Evolutionary conservation across 2,329 filamentous ascomycete genomes (phyloP).

Genomic region (Nothopassalora personata): DNA sequence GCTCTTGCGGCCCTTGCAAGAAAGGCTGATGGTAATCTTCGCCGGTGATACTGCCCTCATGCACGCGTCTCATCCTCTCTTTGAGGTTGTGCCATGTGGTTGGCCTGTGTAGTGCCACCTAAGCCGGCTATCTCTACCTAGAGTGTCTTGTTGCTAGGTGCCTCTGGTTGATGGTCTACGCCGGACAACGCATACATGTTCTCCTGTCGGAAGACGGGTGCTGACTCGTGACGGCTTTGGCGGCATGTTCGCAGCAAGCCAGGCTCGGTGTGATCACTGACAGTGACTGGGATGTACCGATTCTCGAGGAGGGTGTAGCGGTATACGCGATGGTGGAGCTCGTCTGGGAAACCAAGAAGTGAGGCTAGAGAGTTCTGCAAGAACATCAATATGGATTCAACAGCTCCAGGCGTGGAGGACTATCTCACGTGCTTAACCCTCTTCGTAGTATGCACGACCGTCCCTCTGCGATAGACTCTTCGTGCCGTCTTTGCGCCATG

Average conservation of each 20-base stretch:
- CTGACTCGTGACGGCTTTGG: constrained; percentile 38
- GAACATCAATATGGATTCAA: too few relatives aligned
- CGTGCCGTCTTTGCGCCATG: too few relatives aligned
- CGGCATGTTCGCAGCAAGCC: constrained; percentile 42
- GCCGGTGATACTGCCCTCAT: neutral
- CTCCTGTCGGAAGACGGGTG: constrained; percentile 42
- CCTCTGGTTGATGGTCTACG: neutral
- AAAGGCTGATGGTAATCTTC: neutral
- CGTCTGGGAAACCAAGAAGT: constrained; percentile 33
- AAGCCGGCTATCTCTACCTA: too few relatives aligned
- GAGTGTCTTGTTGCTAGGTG: too few relatives aligned
- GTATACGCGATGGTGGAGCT: constrained; percentile 44
- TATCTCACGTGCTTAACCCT: too few relatives aligned
- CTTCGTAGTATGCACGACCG: too few relatives aligned
- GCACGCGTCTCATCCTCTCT: neutral
- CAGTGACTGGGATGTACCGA: constrained; percentile 30
- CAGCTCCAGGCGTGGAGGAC: too few relatives aligned
- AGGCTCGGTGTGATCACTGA: constrained; percentile 30
- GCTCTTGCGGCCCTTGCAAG: neutral
- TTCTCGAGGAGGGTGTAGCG: constrained; percentile 35
- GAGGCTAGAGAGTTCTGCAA: neutral
- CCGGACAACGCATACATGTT: constrained; percentile 36
- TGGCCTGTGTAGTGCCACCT: neutral
- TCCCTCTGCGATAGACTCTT: too few relatives aligned
- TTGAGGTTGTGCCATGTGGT: neutral